These are phyloP conservation scores for Petrea volubilis DNA, from an alignment of 257 asterid genomes.

Conservation along the genomic window DNA sequence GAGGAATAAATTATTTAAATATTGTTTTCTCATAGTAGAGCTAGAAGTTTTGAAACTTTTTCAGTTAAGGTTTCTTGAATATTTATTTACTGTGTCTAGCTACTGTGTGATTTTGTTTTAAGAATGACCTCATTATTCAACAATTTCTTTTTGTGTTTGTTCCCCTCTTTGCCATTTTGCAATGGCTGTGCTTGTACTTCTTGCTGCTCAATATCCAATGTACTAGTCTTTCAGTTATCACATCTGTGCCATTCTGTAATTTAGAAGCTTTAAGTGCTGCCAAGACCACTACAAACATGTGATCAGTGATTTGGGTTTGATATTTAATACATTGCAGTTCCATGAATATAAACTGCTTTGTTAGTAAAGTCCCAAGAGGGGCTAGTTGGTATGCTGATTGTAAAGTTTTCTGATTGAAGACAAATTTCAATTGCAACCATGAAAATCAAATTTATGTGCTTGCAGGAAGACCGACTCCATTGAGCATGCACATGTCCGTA, in stretches of 20 bases:
- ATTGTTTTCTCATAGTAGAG: not conserved
- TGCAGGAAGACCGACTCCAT: conserved; percentile 83
- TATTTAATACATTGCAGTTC: not conserved
- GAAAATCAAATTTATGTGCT: conserved; percentile 21
- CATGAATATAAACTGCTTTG: not conserved
- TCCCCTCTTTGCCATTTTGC: not conserved
- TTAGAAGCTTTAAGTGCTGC: conserved; percentile 11
- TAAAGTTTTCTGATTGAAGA: not conserved
- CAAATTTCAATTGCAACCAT: conserved; percentile 10
- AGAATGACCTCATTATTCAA: not conserved
- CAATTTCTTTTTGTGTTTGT: not conserved
- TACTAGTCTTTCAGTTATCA: not conserved
- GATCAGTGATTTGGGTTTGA: not conserved
- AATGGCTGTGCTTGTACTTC: conserved; percentile 10
- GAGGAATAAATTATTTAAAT: conserved; percentile 6
- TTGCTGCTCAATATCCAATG: not conserved
- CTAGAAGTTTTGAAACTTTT: conserved; percentile 1
- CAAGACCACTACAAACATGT: conserved; percentile 8
- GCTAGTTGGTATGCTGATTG: conserved; percentile 16
- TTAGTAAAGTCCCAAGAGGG: not conserved
- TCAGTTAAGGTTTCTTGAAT: not conserved
- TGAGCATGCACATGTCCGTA: conserved; percentile 78
- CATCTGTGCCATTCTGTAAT: not conserved
- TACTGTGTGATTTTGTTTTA: not conserved
- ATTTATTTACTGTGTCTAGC: not conserved